These are phyloP conservation scores for Microstegium vimineum DNA, from an alignment of 176 grass and related monocot species.

Conservation along the genomic window DNA sequence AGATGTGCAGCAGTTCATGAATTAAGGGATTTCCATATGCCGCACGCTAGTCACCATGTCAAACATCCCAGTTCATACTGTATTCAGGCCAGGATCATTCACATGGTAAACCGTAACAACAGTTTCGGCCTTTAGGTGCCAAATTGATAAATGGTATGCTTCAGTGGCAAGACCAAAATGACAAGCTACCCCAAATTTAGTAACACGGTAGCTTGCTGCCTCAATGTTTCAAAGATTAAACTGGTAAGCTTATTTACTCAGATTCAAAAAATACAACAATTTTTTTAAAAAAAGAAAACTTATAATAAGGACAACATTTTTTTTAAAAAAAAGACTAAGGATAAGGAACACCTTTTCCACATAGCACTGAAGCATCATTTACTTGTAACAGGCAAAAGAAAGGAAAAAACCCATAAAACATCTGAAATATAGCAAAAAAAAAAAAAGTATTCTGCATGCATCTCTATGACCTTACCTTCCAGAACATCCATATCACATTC, in stretches of 20 bases:
- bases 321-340: not conserved
- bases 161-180: constrained; percentile 1
- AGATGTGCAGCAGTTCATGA: not conserved
- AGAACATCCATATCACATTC: constrained; percentile 49
- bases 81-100: not conserved
- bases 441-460: not conserved
- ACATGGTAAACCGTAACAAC: not conserved
- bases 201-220: not conserved
- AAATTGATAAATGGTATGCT: not conserved
- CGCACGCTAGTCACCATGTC: not conserved
- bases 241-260: too few relatives aligned
- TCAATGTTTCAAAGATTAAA: too few relatives aligned
- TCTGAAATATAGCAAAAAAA: not conserved
- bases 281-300: not conserved
- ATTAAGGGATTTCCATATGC: not conserved
- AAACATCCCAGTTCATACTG: constrained; percentile 6
- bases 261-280: not conserved
- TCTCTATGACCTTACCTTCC: constrained; percentile 56
- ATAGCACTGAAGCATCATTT: not conserved
- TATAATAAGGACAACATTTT: not conserved
- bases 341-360: not conserved
- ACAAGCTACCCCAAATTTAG: not conserved
- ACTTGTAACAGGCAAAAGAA: not conserved
- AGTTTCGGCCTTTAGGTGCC: not conserved
- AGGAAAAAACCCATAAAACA: not conserved